A percentile compares a stretch with the other conserved stretches of the same genome.
Evolutionary conservation across 345 rosid genomes (phyloP).

Genomic region (Bretschneidera sinensis): DNA sequence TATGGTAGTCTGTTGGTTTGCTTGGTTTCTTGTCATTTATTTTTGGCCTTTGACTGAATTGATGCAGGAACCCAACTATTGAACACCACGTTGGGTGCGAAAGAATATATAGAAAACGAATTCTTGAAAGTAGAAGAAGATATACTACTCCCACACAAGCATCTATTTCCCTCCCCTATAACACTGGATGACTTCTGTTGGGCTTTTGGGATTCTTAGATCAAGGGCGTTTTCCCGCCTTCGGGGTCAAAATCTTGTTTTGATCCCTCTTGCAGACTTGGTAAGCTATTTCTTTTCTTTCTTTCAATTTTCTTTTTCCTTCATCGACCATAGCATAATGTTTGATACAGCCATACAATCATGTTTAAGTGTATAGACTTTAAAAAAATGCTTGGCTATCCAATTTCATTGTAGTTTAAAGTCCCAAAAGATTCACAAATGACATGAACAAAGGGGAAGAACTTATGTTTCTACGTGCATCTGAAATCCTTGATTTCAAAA

Average conservation of each 20-base stretch:
- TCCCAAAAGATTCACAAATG: too few species aligned
- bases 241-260: conserved; percentile 85
- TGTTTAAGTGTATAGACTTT: too few species aligned
- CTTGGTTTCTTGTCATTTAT: conserved; percentile 1
- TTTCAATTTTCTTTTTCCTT: neutral
- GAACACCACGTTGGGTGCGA: conserved; percentile 66
- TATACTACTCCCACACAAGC: conserved; percentile 47
- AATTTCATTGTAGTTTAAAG: too few species aligned
- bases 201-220: conserved; percentile 89
- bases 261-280: conserved; percentile 92
- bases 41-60: conserved; percentile 14
- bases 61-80: conserved; percentile 70
- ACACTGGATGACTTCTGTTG: conserved; percentile 67
- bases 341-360: too few species aligned
- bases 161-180: conserved; percentile 61
- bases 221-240: conserved; percentile 84
- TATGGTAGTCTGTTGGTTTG: too few species aligned
- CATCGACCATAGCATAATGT: too few species aligned
- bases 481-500: too few species aligned
- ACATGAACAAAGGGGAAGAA: too few species aligned
- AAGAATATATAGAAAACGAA: conserved; percentile 56
- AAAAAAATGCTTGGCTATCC: too few species aligned
- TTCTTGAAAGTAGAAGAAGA: conserved; percentile 63
- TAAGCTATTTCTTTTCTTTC: conserved; percentile 21
- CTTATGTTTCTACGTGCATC: too few species aligned